A percentile compares a stretch with the other conserved stretches of the same genome.
phyloP scores from a whole-genome alignment of 148 eudicot species.

The Amaranthus hypochondriacus region DNA sequence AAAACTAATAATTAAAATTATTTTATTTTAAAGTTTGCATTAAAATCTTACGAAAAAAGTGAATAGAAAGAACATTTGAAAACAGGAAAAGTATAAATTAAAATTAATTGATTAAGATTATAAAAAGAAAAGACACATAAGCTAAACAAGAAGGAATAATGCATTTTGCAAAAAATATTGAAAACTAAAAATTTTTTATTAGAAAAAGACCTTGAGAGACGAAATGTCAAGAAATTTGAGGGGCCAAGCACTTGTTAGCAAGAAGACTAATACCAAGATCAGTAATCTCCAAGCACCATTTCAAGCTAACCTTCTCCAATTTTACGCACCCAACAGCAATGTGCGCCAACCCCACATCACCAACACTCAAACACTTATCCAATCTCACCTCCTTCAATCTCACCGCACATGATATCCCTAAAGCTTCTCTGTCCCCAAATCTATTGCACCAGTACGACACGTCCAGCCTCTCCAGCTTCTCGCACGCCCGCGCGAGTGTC shows the following conservation, averaged over 20 bases:
- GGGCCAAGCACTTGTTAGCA: slow-evolving; percentile 42
- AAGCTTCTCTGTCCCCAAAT: slow-evolving; percentile 61
- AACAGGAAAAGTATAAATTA: neutral
- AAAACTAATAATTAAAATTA: no score
- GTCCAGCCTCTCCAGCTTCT: slow-evolving; percentile 30
- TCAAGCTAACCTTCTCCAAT: slow-evolving; percentile 60
- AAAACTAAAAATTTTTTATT: neutral
- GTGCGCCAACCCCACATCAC: slow-evolving; percentile 78
- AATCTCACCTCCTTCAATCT: slow-evolving; percentile 45
- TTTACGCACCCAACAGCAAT: slow-evolving; percentile 56
- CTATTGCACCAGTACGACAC: slow-evolving; percentile 44
- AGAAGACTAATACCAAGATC: slow-evolving; percentile 68
- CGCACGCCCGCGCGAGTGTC: slow-evolving; percentile 19
- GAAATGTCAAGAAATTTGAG: slow-evolving; percentile 62
- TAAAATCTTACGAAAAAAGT: neutral
- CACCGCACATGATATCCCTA: slow-evolving; percentile 40
- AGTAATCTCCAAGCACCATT: slow-evolving; percentile 75
- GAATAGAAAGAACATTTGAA: neutral
- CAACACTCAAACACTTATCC: slow-evolving; percentile 54
- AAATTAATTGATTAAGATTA: neutral
- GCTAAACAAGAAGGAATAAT: neutral
- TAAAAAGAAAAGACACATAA: neutral
- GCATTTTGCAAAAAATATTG: neutral
- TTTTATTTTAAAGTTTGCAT: no score
- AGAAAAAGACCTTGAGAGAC: slow-evolving; percentile 45